A percentile compares a stretch with the other conserved stretches of the same genome.
Conservation (phyloP, 495 filamentous ascomycete species). For the Hypoxylon rickii region DNA sequence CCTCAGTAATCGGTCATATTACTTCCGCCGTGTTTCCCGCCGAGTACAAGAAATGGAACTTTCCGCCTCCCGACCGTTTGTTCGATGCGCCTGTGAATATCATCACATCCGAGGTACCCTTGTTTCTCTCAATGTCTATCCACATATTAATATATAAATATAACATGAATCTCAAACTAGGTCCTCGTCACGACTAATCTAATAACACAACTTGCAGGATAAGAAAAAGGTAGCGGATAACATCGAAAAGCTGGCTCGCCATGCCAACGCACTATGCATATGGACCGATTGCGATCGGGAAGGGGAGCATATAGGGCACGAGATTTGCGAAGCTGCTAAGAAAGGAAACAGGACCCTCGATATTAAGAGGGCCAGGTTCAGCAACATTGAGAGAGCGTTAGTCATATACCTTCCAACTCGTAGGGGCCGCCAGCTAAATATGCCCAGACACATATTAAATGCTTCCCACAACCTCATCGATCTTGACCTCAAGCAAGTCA, state of each 20-base stretch:
- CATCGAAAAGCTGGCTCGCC: constrained; percentile 75
- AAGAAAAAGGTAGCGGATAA: constrained; percentile 82
- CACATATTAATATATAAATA: too few species aligned
- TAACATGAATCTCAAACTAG: too few species aligned
- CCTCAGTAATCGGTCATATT: constrained; percentile 86
- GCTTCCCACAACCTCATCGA: constrained; percentile 77
- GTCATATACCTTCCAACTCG: constrained; percentile 38
- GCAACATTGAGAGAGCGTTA: constrained; percentile 91
- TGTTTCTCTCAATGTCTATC: too few species aligned
- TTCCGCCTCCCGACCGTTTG: constrained; percentile 74
- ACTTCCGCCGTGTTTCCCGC: constrained; percentile 71
- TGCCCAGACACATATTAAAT: constrained; percentile 72
- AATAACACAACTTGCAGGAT: constrained; percentile 56
- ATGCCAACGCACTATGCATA: constrained; percentile 76
- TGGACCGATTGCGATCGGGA: constrained; percentile 99
- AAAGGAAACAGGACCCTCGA: constrained; percentile 73
- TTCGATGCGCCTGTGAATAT: constrained; percentile 82
- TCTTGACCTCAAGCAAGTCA: constrained; percentile 83
- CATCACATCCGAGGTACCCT: constrained; percentile 63
- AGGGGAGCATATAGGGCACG: constrained; percentile 94
- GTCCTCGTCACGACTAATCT: not conserved
- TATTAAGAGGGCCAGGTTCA: constrained; percentile 87
- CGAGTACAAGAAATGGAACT: constrained; percentile 75
- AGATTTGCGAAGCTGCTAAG: constrained; percentile 80
- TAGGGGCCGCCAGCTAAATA: constrained; percentile 1